Conservation (phyloP, 2,329 filamentous ascomycete genomes). For the Scytalidium sp. region DNA sequence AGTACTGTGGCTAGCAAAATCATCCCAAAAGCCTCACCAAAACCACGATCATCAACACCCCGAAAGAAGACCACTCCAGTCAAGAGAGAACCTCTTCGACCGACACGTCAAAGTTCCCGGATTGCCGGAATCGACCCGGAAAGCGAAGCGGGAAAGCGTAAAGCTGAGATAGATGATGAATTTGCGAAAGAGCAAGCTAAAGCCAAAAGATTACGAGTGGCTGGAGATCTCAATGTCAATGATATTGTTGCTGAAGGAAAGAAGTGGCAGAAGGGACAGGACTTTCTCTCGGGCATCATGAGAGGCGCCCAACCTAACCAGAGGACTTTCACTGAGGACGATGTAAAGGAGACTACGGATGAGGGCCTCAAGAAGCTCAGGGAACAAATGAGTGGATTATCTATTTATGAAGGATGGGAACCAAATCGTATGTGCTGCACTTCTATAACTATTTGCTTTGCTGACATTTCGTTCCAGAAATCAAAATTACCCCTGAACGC, state of each 20-base stretch:
- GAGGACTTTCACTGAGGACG: slow-evolving; percentile 81
- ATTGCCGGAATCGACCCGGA: slow-evolving; percentile 53
- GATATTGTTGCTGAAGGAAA: slow-evolving; percentile 80
- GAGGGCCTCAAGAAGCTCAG: slow-evolving; percentile 71
- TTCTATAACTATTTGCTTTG: not conserved
- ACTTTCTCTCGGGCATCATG: slow-evolving; percentile 61
- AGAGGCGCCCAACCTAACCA: slow-evolving; percentile 75
- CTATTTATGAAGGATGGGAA: slow-evolving; percentile 79
- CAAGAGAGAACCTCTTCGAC: slow-evolving; percentile 44
- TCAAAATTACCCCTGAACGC: slow-evolving; percentile 86
- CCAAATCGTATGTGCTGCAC: slow-evolving; percentile 61
- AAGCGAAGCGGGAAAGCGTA: slow-evolving; percentile 62
- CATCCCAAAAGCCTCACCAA: slow-evolving; percentile 55
- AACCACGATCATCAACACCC: slow-evolving; percentile 39
- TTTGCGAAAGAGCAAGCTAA: slow-evolving; percentile 53
- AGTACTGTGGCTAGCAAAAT: slow-evolving; percentile 67
- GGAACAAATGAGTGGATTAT: slow-evolving; percentile 71
- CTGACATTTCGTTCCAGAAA: slow-evolving; percentile 49
- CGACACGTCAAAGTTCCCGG: slow-evolving; percentile 56
- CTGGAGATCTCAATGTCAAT: slow-evolving; percentile 66
- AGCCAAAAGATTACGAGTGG: slow-evolving; percentile 62
- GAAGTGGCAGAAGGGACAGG: slow-evolving; percentile 66
- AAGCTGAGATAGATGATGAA: slow-evolving; percentile 62
- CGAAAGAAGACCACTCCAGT: slow-evolving; percentile 40
- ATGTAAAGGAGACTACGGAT: slow-evolving; percentile 76